These are phyloP conservation scores for Datisca glomerata DNA, from an alignment of 306 rosid species.

Conservation along the genomic window DNA sequence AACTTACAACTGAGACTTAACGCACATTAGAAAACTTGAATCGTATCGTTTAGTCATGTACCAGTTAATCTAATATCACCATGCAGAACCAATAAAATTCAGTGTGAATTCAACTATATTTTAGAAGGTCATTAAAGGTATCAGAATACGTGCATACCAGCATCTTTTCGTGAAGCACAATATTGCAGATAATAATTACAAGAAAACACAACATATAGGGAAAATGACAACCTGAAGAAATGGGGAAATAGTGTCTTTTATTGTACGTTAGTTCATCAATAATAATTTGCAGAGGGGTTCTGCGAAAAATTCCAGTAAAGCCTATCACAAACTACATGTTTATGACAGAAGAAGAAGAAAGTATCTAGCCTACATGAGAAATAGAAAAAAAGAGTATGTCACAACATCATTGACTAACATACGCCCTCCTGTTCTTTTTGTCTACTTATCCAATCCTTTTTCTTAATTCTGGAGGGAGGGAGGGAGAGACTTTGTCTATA, in stretches of 20 bases:
- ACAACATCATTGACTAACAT: no score
- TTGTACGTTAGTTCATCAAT: conserved; percentile 71
- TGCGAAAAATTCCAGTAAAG: conserved; percentile 31
- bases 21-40: conserved; percentile 1
- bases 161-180: no score
- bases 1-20: no score
- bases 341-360: neutral
- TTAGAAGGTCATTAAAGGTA: no score
- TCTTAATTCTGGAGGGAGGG: no score
- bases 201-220: conserved; percentile 5
- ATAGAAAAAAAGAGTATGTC: conserved; percentile 34
- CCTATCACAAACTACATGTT: neutral
- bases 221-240: conserved; percentile 63
- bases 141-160: no score
- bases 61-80: no score
- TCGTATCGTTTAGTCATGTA: neutral
- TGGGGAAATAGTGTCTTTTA: conserved; percentile 28
- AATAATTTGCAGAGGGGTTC: conserved; percentile 60
- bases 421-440: no score
- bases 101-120: no score
- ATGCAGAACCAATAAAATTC: no score
- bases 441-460: no score
- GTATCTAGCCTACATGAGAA: conserved; percentile 2
- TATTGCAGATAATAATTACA: conserved; percentile 2
- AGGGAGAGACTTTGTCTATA: no score